A percentile compares a stretch with the other conserved stretches of the same genome.
phyloP scores from a whole-genome alignment of 2,329 filamentous ascomycete species.

The Acarospora socialis region DNA sequence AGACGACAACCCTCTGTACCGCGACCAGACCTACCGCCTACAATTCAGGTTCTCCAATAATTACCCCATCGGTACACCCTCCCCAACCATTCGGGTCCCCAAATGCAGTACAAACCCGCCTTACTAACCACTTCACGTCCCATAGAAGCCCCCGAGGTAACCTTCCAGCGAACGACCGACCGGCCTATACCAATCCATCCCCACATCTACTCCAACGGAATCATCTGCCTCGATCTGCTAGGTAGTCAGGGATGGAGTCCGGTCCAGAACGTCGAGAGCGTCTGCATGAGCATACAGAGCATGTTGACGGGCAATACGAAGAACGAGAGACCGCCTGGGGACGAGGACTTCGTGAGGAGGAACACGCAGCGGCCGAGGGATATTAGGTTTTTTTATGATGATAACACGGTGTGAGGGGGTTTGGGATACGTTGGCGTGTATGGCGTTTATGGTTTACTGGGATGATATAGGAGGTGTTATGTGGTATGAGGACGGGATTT shows the following conservation, averaged over 20 bases:
- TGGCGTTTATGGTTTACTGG: too few species aligned
- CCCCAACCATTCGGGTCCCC: constrained; percentile 10
- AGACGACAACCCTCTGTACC: constrained; percentile 80
- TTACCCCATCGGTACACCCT: constrained; percentile 77
- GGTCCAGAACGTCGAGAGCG: constrained; percentile 90
- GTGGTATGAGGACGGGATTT: too few species aligned
- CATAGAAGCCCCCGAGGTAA: constrained; percentile 84
- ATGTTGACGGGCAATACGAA: constrained; percentile 95
- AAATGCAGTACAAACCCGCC: background rate
- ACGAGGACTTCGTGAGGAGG: constrained; percentile 72
- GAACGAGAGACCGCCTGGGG: constrained; percentile 77
- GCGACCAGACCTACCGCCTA: constrained; percentile 63
- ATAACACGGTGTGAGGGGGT: constrained; percentile 53
- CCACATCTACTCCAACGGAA: constrained; percentile 96
- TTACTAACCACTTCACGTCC: constrained; percentile 1
- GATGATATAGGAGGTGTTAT: too few species aligned
- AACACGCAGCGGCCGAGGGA: constrained; percentile 72
- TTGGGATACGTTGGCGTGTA: background rate
- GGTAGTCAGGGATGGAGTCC: constrained; percentile 84
- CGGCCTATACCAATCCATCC: constrained; percentile 79
- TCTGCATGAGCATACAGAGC: constrained; percentile 94
- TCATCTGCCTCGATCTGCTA: constrained; percentile 92
- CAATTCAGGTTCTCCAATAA: constrained; percentile 71
- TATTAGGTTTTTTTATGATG: constrained; percentile 89
- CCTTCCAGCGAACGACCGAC: constrained; percentile 42